Base-by-base conservation (phyloP, 345 rosid species). In the Passiflora organensis region DNA sequence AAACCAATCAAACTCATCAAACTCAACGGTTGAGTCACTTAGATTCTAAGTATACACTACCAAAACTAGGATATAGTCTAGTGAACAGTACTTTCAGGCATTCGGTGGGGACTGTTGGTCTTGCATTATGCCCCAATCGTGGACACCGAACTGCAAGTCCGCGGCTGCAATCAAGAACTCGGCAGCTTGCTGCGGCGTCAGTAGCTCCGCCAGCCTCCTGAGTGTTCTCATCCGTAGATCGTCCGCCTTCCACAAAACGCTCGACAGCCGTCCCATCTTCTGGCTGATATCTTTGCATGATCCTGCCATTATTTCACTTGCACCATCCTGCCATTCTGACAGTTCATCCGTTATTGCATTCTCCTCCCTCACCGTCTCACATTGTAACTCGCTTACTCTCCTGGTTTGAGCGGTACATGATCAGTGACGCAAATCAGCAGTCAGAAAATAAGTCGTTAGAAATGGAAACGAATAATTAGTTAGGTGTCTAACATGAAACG, bases 281-380 rank as follows among this genome's bases (percentile, higher is more conserved):
- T 58, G 65, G 0, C 76, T 84, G 1, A 67, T 41, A 19, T 66
- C 43, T 1, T 55, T 10, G 45, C 50, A 9, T 15, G 59, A 38
- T 8, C 25, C 72, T 73, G 50, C 0, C 51, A 47, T 28, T 4
- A 87, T 70, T 43, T 82, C 86, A 18, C 71, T 59, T 2, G 81
- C 85, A 0, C 73, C 66, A 22, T 82, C 91, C 66, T 87, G 97
- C 97, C 97, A 91, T 59, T 79, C 83, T 0, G 89, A 72, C 15
- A 85, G 50, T 66, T 87, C 86, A 14, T 75, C 84, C 0, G 87
- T 85, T 37, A 87, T 78, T 0, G 63, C 79, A 45, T 91, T 91
- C 84, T 91, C 97, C 63, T 85, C 91, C 25, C 70, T 78, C 71
- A 85, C 97, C 13, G 96, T 82, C 67, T 85, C 86, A 43, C 97